Percentiles rank a stretch among this genome's conserved stretches.
Conservation (phyloP, 805 yeast species). For the Scheffersomyces amazonensis region DNA sequence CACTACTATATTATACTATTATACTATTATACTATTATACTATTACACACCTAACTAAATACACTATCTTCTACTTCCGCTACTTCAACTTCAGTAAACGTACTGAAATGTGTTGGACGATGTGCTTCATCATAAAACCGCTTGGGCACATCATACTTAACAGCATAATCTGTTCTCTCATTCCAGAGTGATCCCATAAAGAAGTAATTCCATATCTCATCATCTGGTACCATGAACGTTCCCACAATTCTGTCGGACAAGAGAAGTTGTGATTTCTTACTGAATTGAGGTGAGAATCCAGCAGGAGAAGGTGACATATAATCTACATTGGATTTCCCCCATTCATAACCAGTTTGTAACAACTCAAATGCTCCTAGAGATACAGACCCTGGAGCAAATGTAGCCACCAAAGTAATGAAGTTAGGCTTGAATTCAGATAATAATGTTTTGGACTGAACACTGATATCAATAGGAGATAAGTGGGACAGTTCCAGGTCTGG, state of each 20-base stretch:
- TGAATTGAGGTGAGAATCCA: conserved; percentile 64
- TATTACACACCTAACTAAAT: conserved; percentile 32
- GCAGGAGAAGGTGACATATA: conserved; percentile 53
- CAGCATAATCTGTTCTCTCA: conserved; percentile 51
- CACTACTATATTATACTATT: too few relatives aligned
- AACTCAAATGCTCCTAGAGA: conserved; percentile 66
- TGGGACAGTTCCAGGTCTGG: conserved; percentile 59
- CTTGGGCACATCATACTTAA: conserved; percentile 77
- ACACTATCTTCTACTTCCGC: conserved; percentile 65
- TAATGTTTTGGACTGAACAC: conserved; percentile 47
- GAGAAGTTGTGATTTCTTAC: conserved; percentile 62
- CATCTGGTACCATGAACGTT: conserved; percentile 80
- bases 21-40: too few relatives aligned
- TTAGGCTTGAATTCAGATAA: conserved; percentile 38
- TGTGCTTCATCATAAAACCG: conserved; percentile 84
- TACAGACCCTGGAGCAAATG: conserved; percentile 82
- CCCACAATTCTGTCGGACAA: conserved; percentile 78
- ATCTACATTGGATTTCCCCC: conserved; percentile 73
- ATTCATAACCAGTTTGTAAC: conserved; percentile 62
- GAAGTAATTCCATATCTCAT: conserved; percentile 85
- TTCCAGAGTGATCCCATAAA: conserved; percentile 86
- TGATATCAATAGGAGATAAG: conserved; percentile 69
- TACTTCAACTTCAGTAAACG: conserved; percentile 68
- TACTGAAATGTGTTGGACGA: conserved; percentile 82
- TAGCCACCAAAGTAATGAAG: conserved; percentile 58